Percentiles rank a stretch among this genome's conserved stretches.
These are phyloP conservation scores for Candida ortonii DNA, from an alignment of 805 yeast species.

Conservation along the genomic window DNA sequence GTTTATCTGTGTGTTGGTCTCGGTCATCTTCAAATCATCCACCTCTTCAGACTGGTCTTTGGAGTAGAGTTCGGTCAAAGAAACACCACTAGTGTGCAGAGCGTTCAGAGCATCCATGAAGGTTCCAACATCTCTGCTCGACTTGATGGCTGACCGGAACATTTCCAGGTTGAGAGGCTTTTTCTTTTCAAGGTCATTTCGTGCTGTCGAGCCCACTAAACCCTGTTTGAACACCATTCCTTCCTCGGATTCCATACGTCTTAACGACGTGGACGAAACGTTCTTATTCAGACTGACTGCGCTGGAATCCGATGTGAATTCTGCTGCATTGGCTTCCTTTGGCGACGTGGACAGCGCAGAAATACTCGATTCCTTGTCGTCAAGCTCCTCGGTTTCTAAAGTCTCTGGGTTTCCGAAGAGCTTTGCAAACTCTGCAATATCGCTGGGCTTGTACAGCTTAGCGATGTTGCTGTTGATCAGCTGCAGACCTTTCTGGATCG, in stretches of 20 bases:
- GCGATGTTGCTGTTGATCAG: conserved; percentile 22
- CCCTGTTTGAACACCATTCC: conserved; percentile 19
- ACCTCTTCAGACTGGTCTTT: conserved; percentile 3
- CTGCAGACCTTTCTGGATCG: conserved; percentile 55
- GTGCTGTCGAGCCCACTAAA: conserved; percentile 7
- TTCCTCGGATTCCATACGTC: conserved; percentile 23
- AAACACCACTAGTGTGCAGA: conserved; percentile 40
- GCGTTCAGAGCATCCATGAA: conserved; percentile 39
- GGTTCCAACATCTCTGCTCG: conserved; percentile 36
- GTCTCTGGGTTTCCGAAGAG: conserved; percentile 13
- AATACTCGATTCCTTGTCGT: conserved; percentile 2
- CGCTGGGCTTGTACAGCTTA: conserved; percentile 5
- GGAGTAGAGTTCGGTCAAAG: conserved; percentile 33
- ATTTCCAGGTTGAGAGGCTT: conserved; percentile 32
- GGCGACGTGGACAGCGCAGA: conserved; percentile 6
- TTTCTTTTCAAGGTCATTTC: conserved; percentile 2
- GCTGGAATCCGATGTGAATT: conserved; percentile 12
- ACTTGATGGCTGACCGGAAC: conserved; percentile 33
- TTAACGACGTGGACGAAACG: conserved; percentile 11
- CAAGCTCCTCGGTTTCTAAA: not conserved
- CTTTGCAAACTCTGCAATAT: conserved; percentile 1
- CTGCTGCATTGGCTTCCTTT: conserved; percentile 16
- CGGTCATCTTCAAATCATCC: no score
- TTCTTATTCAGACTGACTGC: conserved; percentile 6
- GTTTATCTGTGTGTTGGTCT: conserved; percentile 16